phyloP scores from a whole-genome alignment of 2,329 filamentous ascomycete genomes.

The Fusarium subglutinans region DNA sequence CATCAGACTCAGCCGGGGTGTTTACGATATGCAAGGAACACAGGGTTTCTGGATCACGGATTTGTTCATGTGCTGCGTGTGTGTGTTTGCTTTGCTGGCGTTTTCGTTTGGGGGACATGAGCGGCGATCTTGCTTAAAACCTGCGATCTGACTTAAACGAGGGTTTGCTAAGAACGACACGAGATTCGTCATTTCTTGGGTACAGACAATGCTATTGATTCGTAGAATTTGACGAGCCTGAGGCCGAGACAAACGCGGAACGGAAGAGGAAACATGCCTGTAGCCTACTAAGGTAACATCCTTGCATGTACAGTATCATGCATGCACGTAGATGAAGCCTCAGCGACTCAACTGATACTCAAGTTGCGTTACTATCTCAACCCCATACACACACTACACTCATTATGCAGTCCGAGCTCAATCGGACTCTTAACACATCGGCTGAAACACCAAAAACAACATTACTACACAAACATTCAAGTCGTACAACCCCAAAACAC shows the following conservation, averaged over 20 bases:
- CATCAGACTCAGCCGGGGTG: slow-evolving; percentile 9
- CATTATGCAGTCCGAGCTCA: neutral
- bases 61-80: slow-evolving; percentile 18
- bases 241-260: neutral
- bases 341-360: slow-evolving; percentile 2
- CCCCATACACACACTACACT: slow-evolving; percentile 3
- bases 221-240: neutral
- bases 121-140: neutral
- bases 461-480: slow-evolving; percentile 1
- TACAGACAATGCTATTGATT: neutral
- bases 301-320: neutral
- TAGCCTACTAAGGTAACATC: neutral
- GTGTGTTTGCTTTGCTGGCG: slow-evolving; percentile 2
- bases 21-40: slow-evolving; percentile 17
- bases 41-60: neutral
- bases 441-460: neutral
- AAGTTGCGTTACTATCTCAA: neutral
- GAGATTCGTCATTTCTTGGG: slow-evolving; percentile 11
- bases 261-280: neutral
- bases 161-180: slow-evolving; percentile 13
- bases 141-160: slow-evolving; percentile 6
- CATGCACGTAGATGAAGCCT: neutral
- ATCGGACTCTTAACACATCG: neutral
- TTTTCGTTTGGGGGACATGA: neutral
- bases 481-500: slow-evolving; percentile 19